phyloP scores from a whole-genome alignment of 2,329 filamentous ascomycete species.

The Penicillium sp. region DNA sequence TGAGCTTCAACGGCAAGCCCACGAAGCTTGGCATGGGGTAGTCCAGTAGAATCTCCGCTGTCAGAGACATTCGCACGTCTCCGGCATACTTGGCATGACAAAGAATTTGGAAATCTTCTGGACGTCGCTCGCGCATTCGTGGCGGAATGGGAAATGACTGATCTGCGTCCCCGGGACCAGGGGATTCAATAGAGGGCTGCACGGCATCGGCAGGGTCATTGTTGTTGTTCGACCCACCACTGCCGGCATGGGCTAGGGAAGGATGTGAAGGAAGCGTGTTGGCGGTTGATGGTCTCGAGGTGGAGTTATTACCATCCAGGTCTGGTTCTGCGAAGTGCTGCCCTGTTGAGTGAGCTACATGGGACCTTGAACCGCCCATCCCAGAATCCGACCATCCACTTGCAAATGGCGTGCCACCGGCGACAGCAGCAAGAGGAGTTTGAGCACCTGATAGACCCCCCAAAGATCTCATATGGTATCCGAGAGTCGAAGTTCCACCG shows the following conservation, averaged over 20 bases:
- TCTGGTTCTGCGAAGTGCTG: slow-evolving; percentile 35
- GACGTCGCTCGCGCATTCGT: slow-evolving; percentile 68
- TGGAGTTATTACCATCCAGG: slow-evolving; percentile 38
- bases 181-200: slow-evolving; percentile 20
- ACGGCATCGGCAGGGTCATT: slow-evolving; percentile 27
- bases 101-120: slow-evolving; percentile 89
- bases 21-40: slow-evolving; percentile 99
- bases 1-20: slow-evolving; percentile 88
- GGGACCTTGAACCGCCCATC: slow-evolving; percentile 21
- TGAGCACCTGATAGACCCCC: slow-evolving; percentile 51
- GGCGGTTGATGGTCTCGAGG: slow-evolving; percentile 47
- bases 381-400: slow-evolving; percentile 37
- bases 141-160: slow-evolving; percentile 44
- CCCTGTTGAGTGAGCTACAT: slow-evolving; percentile 16
- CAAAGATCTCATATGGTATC: slow-evolving; percentile 51
- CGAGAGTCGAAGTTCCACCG: slow-evolving; percentile 51
- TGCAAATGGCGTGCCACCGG: slow-evolving; percentile 44
- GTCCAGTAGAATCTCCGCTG: slow-evolving; percentile 92
- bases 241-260: slow-evolving; percentile 24
- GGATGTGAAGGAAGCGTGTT: slow-evolving; percentile 36
- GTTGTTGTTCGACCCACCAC: slow-evolving; percentile 28
- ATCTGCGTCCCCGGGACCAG: slow-evolving; percentile 17
- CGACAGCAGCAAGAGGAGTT: slow-evolving; percentile 50
- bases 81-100: slow-evolving; percentile 88
- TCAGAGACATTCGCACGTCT: slow-evolving; percentile 82